Evolutionary conservation across 228 moss, liverwort and hornwort genomes (phyloP).

Genomic region (Sphagnum magellanicum): DNA sequence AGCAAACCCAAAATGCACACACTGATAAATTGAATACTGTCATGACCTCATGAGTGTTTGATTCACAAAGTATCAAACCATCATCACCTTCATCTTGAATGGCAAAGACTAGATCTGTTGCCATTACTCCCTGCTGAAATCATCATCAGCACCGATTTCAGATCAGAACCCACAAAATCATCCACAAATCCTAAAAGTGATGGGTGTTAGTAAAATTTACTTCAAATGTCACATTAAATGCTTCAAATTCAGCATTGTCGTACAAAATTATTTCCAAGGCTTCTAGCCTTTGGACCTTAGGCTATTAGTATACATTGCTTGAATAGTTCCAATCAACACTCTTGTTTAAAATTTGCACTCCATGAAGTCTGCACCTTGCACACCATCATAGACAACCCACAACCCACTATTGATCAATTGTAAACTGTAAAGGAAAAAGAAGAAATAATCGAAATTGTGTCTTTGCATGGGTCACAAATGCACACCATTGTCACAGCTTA

Average conservation of each 20-base stretch:
- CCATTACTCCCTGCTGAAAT: neutral
- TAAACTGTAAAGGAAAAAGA: neutral
- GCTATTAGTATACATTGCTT: slow-evolving; percentile 85
- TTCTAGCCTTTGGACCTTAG: slow-evolving; percentile 64
- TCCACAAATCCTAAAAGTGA: neutral
- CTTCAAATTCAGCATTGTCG: slow-evolving; percentile 93
- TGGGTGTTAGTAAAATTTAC: slow-evolving; percentile 14
- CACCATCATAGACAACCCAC: slow-evolving; percentile 43
- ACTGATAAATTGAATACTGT: too few species aligned
- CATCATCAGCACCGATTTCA: neutral
- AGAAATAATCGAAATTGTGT: neutral
- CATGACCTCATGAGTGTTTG: too few species aligned
- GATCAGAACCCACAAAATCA: too few species aligned
- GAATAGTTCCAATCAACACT: slow-evolving; percentile 74
- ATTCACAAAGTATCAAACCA: too few species aligned
- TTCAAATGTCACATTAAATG: slow-evolving; percentile 63
- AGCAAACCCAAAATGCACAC: too few species aligned
- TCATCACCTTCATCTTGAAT: too few species aligned
- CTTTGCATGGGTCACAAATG: too few species aligned
- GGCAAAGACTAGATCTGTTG: too few species aligned
- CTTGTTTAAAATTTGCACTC: slow-evolving; percentile 66
- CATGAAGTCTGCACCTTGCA: slow-evolving; percentile 72
- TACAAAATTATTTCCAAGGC: slow-evolving; percentile 61
- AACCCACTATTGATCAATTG: neutral
- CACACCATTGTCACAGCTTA: neutral